Base-by-base conservation (phyloP, 371 early-diverging fungal genomes). In the Mucor plumbeus region DNA sequence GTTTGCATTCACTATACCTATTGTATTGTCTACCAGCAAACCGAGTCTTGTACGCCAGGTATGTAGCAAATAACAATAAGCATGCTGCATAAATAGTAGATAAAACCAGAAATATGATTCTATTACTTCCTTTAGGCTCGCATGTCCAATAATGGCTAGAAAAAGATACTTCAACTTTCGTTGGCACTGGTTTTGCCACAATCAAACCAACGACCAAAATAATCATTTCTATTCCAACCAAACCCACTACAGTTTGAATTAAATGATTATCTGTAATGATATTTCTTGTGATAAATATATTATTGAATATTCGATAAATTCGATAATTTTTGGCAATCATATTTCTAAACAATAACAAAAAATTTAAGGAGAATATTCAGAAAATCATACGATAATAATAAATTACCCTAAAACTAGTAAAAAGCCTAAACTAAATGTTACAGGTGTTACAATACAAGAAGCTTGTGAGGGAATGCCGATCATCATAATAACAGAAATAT, bases 321-420 rank as follows among this genome's bases (percentile, higher is more conserved):
- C 88, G 77, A 67, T 86, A 87, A 64, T 87, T 87, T 59, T 87
- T 87, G 44, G 88, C 86, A 40, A 87, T 86, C 80, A 87, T 82
- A 50, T 87, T 87, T 67, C 88, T 81, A 65, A 44, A 15, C 6
- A 41, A 7, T 14, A 41, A 17, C 40, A 8, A 26, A 5, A 9
- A 6, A 8, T 41, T 33, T 31, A 59, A 33, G 35, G 21, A 31
- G 35, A n/a, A 43, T 38, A 48, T 19, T 35, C 13, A 41, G 17
- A 26, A 55, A 9, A 53, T 36, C 44, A 61, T 17, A 39, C 33
- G 40, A 50, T 50, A 7, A 4, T 26, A n/a, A 7, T 44, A 7
- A 47, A 58, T 69, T 79, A 81, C 83, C 81, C 80, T 19, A 87
- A 75, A 0, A 86, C 85, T 7, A 87, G 74, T 9, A 87, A 55